phyloP scores from a whole-genome alignment of 1,139 yeast species.

The Nakaseomyces kungkrabaensis region DNA sequence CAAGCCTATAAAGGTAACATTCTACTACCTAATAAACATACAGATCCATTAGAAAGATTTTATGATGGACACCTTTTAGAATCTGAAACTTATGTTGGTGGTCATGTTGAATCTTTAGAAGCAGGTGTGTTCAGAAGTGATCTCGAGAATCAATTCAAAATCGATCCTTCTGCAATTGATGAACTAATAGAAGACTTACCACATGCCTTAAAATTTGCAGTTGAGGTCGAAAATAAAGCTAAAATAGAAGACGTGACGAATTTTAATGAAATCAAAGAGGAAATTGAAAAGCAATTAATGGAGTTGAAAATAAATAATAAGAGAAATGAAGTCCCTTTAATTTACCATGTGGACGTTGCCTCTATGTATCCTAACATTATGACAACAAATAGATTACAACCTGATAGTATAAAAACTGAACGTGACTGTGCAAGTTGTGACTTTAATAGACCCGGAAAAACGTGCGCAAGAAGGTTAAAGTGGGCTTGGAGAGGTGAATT shows the following conservation, averaged over 20 bases:
- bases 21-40: constrained; percentile 83
- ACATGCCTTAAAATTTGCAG: constrained; percentile 68
- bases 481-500: constrained; percentile 99
- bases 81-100: constrained; percentile 97
- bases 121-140: constrained; percentile 97
- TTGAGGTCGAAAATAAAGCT: constrained; percentile 72
- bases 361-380: constrained; percentile 99
- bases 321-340: constrained; percentile 70
- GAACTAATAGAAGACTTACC: constrained; percentile 67
- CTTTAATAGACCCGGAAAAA: constrained; percentile 88
- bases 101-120: constrained; percentile 94
- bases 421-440: constrained; percentile 97
- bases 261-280: constrained; percentile 59
- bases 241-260: constrained; percentile 68
- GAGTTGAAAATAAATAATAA: constrained; percentile 53
- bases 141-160: constrained; percentile 58
- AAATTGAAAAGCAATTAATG: constrained; percentile 45
- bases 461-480: constrained; percentile 80
- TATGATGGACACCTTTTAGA: constrained; percentile 90
- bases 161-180: constrained; percentile 77
- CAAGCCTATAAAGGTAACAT: constrained; percentile 79
- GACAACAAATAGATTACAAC: constrained; percentile 95
- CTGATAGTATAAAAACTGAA: constrained; percentile 93
- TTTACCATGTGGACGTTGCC: constrained; percentile 97
- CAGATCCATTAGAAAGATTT: constrained; percentile 85